Evolutionary conservation across 2,329 filamentous ascomycete species (phyloP), one percentile per base, ranked within the genome.

Genomic region (Epichloe coenophiala): DNA sequence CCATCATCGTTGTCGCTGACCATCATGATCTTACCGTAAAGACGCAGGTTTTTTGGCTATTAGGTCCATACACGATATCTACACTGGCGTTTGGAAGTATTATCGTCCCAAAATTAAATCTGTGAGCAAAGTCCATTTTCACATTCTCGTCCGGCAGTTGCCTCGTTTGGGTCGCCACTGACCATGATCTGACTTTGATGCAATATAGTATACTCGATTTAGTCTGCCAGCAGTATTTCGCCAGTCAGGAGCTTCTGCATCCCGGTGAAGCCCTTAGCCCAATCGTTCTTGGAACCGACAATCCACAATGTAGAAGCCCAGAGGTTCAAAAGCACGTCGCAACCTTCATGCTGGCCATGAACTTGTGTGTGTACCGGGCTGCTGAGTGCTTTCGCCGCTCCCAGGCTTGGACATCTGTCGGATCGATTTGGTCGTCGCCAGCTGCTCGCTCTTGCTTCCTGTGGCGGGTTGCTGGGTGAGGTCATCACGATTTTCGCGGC

Each of bases 1-100:
- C 54, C 47, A 42, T 17, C 15, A 50, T 45, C 47, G 13, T 21
- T 27, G 52, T 50, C 23, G 21, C 31, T 38, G 9, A 31, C 27
- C 27, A 35, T 41, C n/a, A 17, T 15, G 4, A 36, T 33, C 47
- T 65, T 56, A 66, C 56, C 48, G 44, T 19, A 5, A 8, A 52
- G 19, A 31, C 46, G 36, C 54, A 87, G 86, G 79, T 94, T 48
- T 87, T 87, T 66, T 97, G 89, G 87, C 74, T 97, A 4, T 66
- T 97, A 7, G 80, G 78, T 0, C 86, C 89, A 1, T 93, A 90
- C 66, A 74, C 86, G 51, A 67, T 95, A 43, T 91, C 88, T 62
- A 88, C 88, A 0, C 71, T 94, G 49, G 89, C 90, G 0, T 91
- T 93, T 65, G 93, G 91, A 35, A 88, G 88, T 51, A 78, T 87